Conservation (phyloP, 2,329 filamentous ascomycete species). For the Fusarium udum region DNA sequence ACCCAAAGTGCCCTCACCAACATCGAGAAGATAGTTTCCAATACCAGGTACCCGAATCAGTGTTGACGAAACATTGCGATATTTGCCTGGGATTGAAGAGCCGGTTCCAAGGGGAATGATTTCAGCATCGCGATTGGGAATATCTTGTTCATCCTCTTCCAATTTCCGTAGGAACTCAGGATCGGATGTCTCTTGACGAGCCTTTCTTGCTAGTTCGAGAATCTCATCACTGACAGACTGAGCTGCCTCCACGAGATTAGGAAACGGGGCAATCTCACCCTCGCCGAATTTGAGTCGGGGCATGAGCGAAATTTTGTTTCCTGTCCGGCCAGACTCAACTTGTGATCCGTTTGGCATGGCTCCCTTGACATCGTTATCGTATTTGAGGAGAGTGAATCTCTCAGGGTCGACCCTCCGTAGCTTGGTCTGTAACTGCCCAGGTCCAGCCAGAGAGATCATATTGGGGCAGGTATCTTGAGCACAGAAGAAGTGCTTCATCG, state of each 20-base stretch:
- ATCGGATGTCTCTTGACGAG: conserved; percentile 53
- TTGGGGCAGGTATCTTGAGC: conserved; percentile 80
- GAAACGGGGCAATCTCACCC: conserved; percentile 56
- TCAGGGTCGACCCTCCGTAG: conserved; percentile 77
- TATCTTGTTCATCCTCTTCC: conserved; percentile 65
- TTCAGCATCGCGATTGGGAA: conserved; percentile 80
- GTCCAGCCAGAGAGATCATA: conserved; percentile 74
- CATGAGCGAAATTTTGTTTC: conserved; percentile 58
- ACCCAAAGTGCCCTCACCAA: conserved; percentile 90
- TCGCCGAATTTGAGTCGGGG: conserved; percentile 58
- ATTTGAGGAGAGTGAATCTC: conserved; percentile 76
- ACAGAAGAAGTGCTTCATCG: conserved; percentile 80
- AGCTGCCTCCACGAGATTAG: conserved; percentile 58
- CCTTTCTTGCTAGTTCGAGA: conserved; percentile 61
- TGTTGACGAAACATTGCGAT: conserved; percentile 93
- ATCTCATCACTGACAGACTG: conserved; percentile 55
- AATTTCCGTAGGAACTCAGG: conserved; percentile 60
- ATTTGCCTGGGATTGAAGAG: conserved; percentile 88
- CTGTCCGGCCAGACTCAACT: conserved; percentile 54
- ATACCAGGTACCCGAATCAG: conserved; percentile 83
- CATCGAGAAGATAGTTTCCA: conserved; percentile 92
- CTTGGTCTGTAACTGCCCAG: conserved; percentile 72
- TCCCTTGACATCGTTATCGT: conserved; percentile 60
- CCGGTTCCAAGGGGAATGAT: conserved; percentile 91
- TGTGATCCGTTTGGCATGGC: conserved; percentile 38